phyloP scores from a whole-genome alignment of 306 rosid genomes.

The Rosa rugosa region DNA sequence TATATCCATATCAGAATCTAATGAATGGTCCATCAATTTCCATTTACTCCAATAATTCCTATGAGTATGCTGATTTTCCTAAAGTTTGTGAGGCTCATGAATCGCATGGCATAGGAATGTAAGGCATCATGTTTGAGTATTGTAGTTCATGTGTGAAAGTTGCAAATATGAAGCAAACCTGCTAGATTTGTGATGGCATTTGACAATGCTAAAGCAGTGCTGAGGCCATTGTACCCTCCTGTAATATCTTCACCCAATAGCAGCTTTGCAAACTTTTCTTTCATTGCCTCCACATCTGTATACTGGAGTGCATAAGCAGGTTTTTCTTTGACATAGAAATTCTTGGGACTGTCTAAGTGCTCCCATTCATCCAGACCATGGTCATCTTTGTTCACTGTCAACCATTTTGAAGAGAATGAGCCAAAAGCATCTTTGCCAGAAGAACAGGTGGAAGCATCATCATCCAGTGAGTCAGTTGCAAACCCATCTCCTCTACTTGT shows the following conservation, averaged over 20 bases:
- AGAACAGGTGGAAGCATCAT: conserved; percentile 72
- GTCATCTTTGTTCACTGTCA: conserved; percentile 57
- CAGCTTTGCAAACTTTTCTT: conserved; percentile 77
- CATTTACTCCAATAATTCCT: background rate
- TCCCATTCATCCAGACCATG: conserved; percentile 72
- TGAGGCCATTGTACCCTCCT: conserved; percentile 76
- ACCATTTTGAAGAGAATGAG: conserved; percentile 81
- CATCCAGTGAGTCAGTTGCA: conserved; percentile 74
- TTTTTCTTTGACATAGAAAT: conserved; percentile 60
- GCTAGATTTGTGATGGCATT: conserved; percentile 79
- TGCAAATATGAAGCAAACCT: conserved; percentile 40
- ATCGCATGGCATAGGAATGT: background rate
- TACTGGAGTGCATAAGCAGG: conserved; percentile 42
- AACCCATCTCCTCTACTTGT: conserved; percentile 83
- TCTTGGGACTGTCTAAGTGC: conserved; percentile 53
- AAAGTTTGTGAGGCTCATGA: background rate
- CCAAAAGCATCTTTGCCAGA: conserved; percentile 84
- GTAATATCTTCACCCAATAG: conserved; percentile 89
- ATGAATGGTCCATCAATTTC: background rate
- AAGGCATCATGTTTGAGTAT: background rate
- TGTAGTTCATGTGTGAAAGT: background rate
- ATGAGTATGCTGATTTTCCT: background rate
- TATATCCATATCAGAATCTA: background rate
- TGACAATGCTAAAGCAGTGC: conserved; percentile 76
- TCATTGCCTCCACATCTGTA: conserved; percentile 78